Conservation (phyloP, 495 filamentous ascomycete genomes). For the Daldinia decipiens region DNA sequence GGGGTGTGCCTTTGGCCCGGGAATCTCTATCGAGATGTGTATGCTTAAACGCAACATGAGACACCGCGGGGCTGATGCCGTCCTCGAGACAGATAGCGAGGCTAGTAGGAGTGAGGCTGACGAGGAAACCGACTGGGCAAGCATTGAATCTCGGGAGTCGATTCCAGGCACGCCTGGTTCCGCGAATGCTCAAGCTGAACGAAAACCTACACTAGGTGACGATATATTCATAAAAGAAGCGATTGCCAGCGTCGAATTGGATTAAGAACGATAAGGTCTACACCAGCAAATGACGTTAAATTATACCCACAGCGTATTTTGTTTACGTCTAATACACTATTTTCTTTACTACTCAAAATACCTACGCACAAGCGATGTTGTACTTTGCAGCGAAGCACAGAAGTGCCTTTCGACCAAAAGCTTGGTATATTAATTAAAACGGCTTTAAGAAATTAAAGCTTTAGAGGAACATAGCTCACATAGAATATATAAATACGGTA, state of each 20-base stretch:
- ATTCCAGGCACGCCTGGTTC: conserved; percentile 39
- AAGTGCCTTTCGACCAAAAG: background rate
- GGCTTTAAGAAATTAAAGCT: background rate
- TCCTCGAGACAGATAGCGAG: conserved; percentile 60
- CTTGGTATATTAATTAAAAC: background rate
- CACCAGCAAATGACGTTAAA: conserved; percentile 14
- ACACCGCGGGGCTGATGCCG: conserved; percentile 47
- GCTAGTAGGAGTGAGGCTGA: conserved; percentile 52
- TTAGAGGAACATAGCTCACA: background rate
- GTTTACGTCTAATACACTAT: background rate
- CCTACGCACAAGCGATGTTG: background rate
- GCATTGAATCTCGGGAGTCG: conserved; percentile 36
- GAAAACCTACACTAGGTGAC: conserved; percentile 15
- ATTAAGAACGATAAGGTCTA: conserved; percentile 17
- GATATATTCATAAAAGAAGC: conserved; percentile 34
- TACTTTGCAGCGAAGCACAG: background rate
- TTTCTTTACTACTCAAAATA: background rate
- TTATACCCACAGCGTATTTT: conserved; percentile 32
- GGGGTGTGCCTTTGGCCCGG: conserved; percentile 73
- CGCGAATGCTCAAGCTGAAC: conserved; percentile 17
- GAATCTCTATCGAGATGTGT: conserved; percentile 71
- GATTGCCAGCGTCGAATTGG: conserved; percentile 36
- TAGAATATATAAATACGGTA: background rate
- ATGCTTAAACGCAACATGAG: conserved; percentile 60
- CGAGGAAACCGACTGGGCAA: conserved; percentile 47